These are phyloP conservation scores for Cladosporium sp. DNA, from an alignment of 2,329 filamentous ascomycete genomes.

Conservation along the genomic window DNA sequence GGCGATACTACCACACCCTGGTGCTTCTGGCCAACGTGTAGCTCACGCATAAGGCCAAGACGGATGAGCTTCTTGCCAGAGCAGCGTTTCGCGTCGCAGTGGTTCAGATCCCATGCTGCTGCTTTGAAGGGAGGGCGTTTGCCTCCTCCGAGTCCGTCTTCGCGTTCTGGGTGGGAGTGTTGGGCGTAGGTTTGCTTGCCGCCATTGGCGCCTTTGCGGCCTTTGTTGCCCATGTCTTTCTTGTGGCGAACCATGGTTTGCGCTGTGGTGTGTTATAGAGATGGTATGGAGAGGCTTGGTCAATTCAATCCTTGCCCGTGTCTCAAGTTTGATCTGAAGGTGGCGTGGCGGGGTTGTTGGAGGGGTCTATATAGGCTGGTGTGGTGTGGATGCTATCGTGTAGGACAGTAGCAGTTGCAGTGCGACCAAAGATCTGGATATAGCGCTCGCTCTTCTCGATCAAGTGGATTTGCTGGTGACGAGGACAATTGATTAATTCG, in stretches of 20 bases:
- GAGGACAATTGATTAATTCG: background rate
- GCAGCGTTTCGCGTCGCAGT: slow-evolving; percentile 95
- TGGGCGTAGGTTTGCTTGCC: slow-evolving; percentile 27
- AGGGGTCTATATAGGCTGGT: background rate
- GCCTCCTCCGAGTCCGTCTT: slow-evolving; percentile 21
- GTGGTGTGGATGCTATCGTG: too few relatives aligned
- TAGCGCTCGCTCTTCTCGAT: too few relatives aligned
- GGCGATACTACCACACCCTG: slow-evolving; percentile 91
- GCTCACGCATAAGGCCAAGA: slow-evolving; percentile 86
- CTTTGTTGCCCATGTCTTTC: slow-evolving; percentile 74
- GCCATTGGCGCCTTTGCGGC: slow-evolving; percentile 58
- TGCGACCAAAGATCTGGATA: too few relatives aligned
- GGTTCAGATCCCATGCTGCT: slow-evolving; percentile 95
- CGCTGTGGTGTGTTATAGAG: background rate
- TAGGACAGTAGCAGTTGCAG: too few relatives aligned
- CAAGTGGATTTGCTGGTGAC: background rate
- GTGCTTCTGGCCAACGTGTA: slow-evolving; percentile 88
- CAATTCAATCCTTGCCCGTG: background rate
- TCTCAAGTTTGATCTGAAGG: too few relatives aligned
- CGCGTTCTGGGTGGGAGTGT: slow-evolving; percentile 27
- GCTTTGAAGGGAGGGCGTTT: slow-evolving; percentile 70
- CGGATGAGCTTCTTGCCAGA: slow-evolving; percentile 93
- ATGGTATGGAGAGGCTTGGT: background rate
- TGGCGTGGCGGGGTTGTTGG: background rate
- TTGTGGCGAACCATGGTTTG: slow-evolving; percentile 84